phyloP scores from a whole-genome alignment of 306 rosid genomes.

The Arachis hypogaea region DNA sequence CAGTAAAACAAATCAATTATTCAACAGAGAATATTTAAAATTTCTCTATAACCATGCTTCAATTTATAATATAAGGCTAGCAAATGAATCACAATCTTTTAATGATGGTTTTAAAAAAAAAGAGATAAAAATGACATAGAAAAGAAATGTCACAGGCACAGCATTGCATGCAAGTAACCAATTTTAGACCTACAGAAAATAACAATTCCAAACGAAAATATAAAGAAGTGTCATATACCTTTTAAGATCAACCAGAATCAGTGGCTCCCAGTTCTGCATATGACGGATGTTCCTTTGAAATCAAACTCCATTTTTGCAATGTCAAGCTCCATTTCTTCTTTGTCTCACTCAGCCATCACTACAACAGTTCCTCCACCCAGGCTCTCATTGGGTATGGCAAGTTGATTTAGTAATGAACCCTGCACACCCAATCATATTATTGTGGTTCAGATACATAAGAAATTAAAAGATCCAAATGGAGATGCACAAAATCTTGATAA shows the following conservation, averaged over 20 bases:
- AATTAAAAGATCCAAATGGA: conserved; percentile 9
- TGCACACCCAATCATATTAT: conserved; percentile 40
- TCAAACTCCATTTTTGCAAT: conserved; percentile 93
- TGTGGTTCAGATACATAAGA: conserved; percentile 22
- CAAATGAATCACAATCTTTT: no score
- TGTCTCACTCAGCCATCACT: conserved; percentile 95
- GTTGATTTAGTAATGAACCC: conserved; percentile 90
- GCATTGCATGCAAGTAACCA: no score
- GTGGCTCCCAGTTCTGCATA: conserved; percentile 93
- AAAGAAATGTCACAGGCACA: no score
- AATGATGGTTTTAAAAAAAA: no score
- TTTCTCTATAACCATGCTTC: no score
- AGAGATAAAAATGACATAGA: no score
- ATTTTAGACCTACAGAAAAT: not conserved
- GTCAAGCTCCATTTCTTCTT: conserved; percentile 96
- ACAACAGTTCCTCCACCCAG: conserved; percentile 86
- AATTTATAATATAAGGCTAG: no score
- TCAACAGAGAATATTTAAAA: no score
- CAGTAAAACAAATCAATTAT: no score
- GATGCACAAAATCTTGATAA: conserved; percentile 15
- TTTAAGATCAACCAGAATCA: conserved; percentile 89
- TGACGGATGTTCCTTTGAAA: conserved; percentile 88
- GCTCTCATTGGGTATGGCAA: conserved; percentile 90
- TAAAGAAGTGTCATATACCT: conserved; percentile 51
- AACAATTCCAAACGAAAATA: conserved; percentile 17